Base-by-base conservation (phyloP, 371 early-diverging fungal species). In the Circinella umbellata region DNA sequence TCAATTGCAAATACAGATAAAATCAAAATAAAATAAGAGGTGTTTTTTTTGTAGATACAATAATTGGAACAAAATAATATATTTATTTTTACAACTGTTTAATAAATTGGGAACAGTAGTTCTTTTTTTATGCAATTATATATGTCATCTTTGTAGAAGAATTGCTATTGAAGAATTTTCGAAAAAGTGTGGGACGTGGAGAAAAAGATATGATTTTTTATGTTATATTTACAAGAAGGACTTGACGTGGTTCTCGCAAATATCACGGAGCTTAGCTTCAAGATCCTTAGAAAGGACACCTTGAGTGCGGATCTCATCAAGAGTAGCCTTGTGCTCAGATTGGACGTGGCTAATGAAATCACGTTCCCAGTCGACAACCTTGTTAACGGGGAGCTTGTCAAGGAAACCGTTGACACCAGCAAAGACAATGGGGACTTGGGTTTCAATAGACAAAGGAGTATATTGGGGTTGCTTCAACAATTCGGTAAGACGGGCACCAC, bases 381-480 rank as follows among this genome's bases (percentile, higher is more conserved):
- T 89, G 87, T 92, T 89, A 77, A 93, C 93, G 70, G 93, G 94
- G 81, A 97, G 82, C 92, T 96, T 96, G 89, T 97, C 98, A 57
- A 97, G 89, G 94, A 93, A 96, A 73, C 98, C 98, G 88, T 97
- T 94, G 83, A 97, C 98, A 93, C 97, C 97, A 67, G 92, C 91
- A 70, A 89, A 96, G 80, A 98, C 92, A 80, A 96, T 91, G 73
- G 92, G 89, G 47, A 98, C 96, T 89, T 96, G 96, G 83, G 93
- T 90, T 48, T 96, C 95, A 69, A 96, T 94, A 64, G 98, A 85
- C 73, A 96, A 81, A 51, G 98, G 97, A 78, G 84, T 83, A 91
- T 95, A 96, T 86, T 97, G 97, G 73, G 93, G 91, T 86, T 96
- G 97, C 92, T 89, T 95, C 76, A 98, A 86, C 79, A 98, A 86